Conservation (phyloP, 306 rosid genomes). For the apple (Malus domestica) region DNA sequence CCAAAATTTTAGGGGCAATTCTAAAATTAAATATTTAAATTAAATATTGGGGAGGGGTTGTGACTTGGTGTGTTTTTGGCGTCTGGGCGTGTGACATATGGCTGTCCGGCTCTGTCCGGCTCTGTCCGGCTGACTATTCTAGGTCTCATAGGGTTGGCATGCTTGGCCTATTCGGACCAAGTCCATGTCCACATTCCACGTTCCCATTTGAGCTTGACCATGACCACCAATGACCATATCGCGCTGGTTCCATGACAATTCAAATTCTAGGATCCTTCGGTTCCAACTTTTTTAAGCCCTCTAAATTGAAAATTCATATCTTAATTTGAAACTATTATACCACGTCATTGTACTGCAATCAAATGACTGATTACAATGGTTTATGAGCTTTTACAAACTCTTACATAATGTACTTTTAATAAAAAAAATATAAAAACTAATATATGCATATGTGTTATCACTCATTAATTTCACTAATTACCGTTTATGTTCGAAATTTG, state of each 20-base stretch:
- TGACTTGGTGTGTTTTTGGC: background rate
- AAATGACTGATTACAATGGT: too few relatives aligned
- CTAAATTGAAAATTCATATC: background rate
- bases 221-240: background rate
- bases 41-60: background rate
- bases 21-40: background rate
- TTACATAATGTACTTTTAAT: too few relatives aligned
- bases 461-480: too few relatives aligned
- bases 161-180: slow-evolving; percentile 19
- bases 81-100: slow-evolving; percentile 32
- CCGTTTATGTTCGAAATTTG: too few relatives aligned
- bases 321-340: background rate
- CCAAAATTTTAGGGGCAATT: background rate
- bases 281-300: background rate
- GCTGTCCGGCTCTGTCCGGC: slow-evolving; percentile 32
- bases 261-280: background rate
- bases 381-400: too few relatives aligned
- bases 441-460: too few relatives aligned
- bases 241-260: background rate
- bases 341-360: background rate
- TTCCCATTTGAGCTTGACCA: background rate
- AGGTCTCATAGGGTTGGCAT: slow-evolving; percentile 1
- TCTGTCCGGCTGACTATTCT: slow-evolving; percentile 43
- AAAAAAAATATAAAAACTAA: too few relatives aligned
- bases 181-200: slow-evolving; percentile 1